phyloP scores from a whole-genome alignment of 805 yeast genomes.

The Saturnispora mendoncae region DNA sequence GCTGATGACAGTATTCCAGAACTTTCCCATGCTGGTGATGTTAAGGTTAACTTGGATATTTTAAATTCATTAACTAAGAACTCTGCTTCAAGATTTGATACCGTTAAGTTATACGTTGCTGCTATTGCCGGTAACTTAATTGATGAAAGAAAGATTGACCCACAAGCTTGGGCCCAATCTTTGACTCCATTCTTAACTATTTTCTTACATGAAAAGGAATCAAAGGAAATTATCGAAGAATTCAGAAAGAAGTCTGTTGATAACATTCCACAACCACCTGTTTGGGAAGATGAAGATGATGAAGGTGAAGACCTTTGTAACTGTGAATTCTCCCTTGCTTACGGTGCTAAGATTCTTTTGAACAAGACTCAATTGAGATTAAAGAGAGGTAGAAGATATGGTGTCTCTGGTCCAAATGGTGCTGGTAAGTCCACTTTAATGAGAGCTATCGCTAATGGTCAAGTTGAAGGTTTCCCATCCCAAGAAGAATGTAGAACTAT shows the following conservation, averaged over 20 bases:
- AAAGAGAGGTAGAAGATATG: conserved; percentile 98
- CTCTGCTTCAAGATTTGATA: conserved; percentile 68
- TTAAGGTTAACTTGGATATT: conserved; percentile 74
- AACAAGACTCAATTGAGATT: conserved; percentile 99
- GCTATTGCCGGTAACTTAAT: conserved; percentile 98
- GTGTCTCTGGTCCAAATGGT: conserved; percentile 98
- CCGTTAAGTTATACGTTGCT: conserved; percentile 76
- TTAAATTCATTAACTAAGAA: conserved; percentile 64
- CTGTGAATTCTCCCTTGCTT: conserved; percentile 99
- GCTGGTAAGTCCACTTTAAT: conserved; percentile 97
- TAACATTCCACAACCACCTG: conserved; percentile 95
- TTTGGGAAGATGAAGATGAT: conserved; percentile 85
- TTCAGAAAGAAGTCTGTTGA: conserved; percentile 94
- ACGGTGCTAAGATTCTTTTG: conserved; percentile 99
- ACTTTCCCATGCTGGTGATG: conserved; percentile 98
- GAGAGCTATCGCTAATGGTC: conserved; percentile 96
- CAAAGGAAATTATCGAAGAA: conserved; percentile 84
- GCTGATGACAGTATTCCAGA: conserved; percentile 89
- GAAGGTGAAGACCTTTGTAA: conserved; percentile 99
- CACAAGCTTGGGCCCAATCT: conserved; percentile 81
- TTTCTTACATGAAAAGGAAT: conserved; percentile 87
- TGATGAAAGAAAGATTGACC: conserved; percentile 94
- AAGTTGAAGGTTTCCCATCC: conserved; percentile 99
- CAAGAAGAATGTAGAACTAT: conserved; percentile 99
- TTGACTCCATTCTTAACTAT: conserved; percentile 91